Percentiles rank a stretch among this genome's conserved stretches.
phyloP scores from a whole-genome alignment of 805 yeast genomes.

The Candida fluviatilis region DNA sequence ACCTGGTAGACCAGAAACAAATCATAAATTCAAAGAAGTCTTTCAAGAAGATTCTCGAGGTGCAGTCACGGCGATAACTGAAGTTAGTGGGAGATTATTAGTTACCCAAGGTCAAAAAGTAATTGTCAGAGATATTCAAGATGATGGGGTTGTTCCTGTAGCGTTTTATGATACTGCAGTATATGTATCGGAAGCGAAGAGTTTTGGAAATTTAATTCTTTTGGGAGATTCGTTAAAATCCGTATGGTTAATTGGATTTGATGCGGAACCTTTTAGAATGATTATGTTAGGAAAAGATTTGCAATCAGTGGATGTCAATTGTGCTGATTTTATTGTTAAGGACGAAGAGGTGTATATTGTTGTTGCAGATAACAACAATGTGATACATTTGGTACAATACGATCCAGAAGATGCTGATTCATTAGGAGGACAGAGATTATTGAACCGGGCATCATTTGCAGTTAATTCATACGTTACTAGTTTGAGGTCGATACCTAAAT shows the following conservation, averaged over 20 bases:
- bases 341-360: constrained; percentile 66
- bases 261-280: constrained; percentile 92
- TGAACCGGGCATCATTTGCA: constrained; percentile 68
- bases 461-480: constrained; percentile 58
- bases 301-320: constrained; percentile 54
- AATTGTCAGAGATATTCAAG: constrained; percentile 78
- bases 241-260: constrained; percentile 81
- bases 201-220: constrained; percentile 76
- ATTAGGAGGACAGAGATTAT: constrained; percentile 68
- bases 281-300: constrained; percentile 72
- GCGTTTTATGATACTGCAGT: constrained; percentile 89
- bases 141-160: constrained; percentile 87
- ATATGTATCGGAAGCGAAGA: constrained; percentile 72
- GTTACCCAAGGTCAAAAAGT: constrained; percentile 84
- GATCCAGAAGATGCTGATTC: constrained; percentile 92
- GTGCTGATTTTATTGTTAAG: constrained; percentile 72
- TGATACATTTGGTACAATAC: constrained; percentile 71
- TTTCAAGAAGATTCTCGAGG: constrained; percentile 76
- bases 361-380: constrained; percentile 63
- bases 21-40: constrained; percentile 69
- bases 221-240: constrained; percentile 79
- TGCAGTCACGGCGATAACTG: constrained; percentile 74
- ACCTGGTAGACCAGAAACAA: constrained; percentile 80
- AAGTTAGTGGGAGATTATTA: constrained; percentile 77
- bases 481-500: constrained; percentile 43